These are phyloP conservation scores for Trichophyton verrucosum DNA, from an alignment of 2,329 filamentous ascomycete genomes.

Conservation along the genomic window DNA sequence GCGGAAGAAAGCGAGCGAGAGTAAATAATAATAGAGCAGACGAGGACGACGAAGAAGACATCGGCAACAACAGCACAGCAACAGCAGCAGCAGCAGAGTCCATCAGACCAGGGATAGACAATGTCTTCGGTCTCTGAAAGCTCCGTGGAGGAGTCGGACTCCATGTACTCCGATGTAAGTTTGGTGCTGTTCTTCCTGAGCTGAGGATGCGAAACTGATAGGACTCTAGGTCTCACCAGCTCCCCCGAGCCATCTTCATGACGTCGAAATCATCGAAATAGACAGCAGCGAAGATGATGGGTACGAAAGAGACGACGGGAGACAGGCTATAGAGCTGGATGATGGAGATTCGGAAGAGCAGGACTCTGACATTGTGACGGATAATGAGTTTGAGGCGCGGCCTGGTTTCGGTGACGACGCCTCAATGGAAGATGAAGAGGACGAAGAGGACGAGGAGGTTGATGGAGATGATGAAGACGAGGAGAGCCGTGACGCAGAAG, in stretches of 20 bases:
- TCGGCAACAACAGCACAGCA: neutral
- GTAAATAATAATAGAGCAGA: neutral
- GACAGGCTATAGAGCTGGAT: conserved; percentile 20
- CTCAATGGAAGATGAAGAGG: conserved; percentile 14
- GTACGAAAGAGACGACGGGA: conserved; percentile 11
- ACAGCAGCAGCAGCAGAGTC: neutral
- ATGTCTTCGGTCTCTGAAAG: neutral
- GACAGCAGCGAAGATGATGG: conserved; percentile 19
- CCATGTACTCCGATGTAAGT: conserved; percentile 8
- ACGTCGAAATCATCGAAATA: conserved; percentile 30
- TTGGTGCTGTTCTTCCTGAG: conserved; percentile 9
- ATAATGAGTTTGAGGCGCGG: neutral
- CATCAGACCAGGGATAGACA: neutral
- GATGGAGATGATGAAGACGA: conserved; percentile 13
- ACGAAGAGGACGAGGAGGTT: conserved; percentile 15
- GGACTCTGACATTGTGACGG: conserved; percentile 11
- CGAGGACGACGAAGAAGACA: conserved; percentile 7
- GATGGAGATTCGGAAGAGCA: conserved; percentile 16
- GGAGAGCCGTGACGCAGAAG: neutral
- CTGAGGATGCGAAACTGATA: conserved; percentile 10
- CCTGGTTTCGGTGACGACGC: neutral
- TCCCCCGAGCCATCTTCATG: conserved; percentile 15
- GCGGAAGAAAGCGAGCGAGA: neutral
- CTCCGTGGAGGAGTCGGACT: conserved; percentile 4
- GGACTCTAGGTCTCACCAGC: conserved; percentile 5